Base-by-base conservation (phyloP, 2,329 filamentous ascomycete genomes). In the Beauveria varroae region DNA sequence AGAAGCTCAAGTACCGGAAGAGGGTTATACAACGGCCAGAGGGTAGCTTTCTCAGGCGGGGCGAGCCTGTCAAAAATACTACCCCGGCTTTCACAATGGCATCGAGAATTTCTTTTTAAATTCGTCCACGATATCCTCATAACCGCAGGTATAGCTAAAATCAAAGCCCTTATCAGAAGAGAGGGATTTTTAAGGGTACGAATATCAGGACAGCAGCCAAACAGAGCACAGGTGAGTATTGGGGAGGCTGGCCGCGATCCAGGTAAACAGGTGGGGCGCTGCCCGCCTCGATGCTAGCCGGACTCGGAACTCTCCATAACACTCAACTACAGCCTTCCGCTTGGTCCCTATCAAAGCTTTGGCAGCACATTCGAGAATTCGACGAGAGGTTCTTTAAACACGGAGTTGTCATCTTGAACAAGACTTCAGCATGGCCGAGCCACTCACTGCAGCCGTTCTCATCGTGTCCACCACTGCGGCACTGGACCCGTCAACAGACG, bases 391-490 rank as follows among this genome's bases (percentile, higher is more conserved):
- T 20, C 3, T 24, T n/a, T 12, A 20, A 51, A 22, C 14, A 10
- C 10, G 1, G 5, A 43, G 9, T 12, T 5, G n/a, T n/a, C 8
- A 18, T 3, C 12, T 12, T 9, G 1, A 43, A 60, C 37, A 50
- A 34, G 9, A 30, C 10, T 12, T 4, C 43, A 56, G 12, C 5
- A 63, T 60, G 56, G 70, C 70, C 44, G 62, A 67, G 51, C 68
- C 78, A 60, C 78, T 98, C 14, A 88, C 79, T 70, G 88, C 87
- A 40, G 90, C 89, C 8, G 87, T 99, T 54, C 81, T 99, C 59
- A 83, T 98, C 66, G 82, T 99, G 44, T 98, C 95, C 1, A 96
- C 96, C 56, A 99, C 95, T 6, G 95, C 93, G 6, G 86, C 87
- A 9, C 81, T 85, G 67, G 88, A 96, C 72, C 84, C 91, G 0